phyloP scores from a whole-genome alignment of 352 stramenopile genomes.

The Pythium biforme region DNA sequence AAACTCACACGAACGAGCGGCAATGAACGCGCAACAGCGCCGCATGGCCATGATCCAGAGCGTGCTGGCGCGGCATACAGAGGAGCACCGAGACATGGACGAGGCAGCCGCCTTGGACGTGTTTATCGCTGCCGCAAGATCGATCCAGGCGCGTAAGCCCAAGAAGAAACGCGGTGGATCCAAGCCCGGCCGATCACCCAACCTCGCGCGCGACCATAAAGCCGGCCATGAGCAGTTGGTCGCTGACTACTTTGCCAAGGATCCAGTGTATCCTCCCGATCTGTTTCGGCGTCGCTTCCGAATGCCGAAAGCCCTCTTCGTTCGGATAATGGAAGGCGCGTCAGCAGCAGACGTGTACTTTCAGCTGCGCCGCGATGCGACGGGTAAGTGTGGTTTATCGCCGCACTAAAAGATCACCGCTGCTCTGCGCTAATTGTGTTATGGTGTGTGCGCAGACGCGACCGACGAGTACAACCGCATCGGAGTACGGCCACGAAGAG shows the following conservation, averaged over 20 bases:
- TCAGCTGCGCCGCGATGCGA: conserved; percentile 9
- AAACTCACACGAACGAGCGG: too few species aligned
- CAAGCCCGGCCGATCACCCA: background rate
- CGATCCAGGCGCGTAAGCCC: background rate
- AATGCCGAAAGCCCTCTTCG: background rate
- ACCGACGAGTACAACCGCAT: conserved; percentile 21
- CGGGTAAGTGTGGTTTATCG: conserved; percentile 9
- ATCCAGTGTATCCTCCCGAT: background rate
- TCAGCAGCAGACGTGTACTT: background rate
- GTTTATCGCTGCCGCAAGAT: too few species aligned
- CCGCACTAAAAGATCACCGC: conserved; percentile 24
- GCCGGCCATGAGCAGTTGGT: background rate
- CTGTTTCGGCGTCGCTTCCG: background rate
- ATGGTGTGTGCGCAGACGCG: conserved; percentile 13
- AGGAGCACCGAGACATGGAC: too few species aligned
- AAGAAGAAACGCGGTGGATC: background rate
- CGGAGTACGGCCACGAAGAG: background rate
- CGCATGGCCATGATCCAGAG: too few species aligned
- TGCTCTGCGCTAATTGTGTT: conserved; percentile 20
- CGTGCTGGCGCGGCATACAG: too few species aligned
- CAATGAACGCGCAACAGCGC: too few species aligned
- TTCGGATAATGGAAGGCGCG: background rate
- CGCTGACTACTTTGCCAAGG: background rate
- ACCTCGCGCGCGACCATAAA: background rate
- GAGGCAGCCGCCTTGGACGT: too few species aligned